These are phyloP conservation scores for Cadophora luteo-olivacea DNA, from an alignment of 2,329 filamentous ascomycete genomes.

Conservation along the genomic window DNA sequence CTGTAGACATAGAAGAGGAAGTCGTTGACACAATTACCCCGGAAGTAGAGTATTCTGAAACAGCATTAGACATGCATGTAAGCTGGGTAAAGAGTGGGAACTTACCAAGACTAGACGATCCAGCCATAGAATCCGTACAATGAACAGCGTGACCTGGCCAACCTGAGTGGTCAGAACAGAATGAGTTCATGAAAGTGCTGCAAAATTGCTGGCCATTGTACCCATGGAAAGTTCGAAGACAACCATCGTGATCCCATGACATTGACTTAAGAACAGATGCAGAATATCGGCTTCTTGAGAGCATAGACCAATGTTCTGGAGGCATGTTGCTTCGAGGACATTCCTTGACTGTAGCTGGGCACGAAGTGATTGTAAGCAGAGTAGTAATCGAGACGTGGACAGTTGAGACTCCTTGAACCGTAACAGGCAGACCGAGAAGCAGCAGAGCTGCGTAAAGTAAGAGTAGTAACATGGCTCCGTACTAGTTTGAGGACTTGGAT, in stretches of 20 bases:
- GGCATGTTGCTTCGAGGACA: not conserved
- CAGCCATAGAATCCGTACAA: not conserved
- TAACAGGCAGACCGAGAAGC: not conserved
- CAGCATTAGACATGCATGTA: no score
- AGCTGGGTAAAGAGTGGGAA: not conserved
- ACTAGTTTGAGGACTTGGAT: not conserved
- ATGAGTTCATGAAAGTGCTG: not conserved
- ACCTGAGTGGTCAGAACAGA: not conserved
- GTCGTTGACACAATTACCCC: not conserved
- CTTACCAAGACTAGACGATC: not conserved
- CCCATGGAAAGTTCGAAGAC: not conserved
- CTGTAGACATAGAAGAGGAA: not conserved
- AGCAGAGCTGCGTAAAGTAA: not conserved
- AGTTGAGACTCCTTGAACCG: not conserved
- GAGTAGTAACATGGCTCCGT: not conserved
- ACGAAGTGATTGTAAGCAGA: not conserved
- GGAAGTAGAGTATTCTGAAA: not conserved
- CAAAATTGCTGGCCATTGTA: not conserved
- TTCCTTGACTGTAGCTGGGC: not conserved
- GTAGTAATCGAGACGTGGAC: not conserved
- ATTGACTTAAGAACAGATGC: not conserved
- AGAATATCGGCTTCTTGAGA: not conserved
- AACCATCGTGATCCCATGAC: not conserved
- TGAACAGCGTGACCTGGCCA: not conserved
- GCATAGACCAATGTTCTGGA: not conserved